A percentile compares a stretch with the other conserved stretches of the same genome.
Evolutionary conservation across 2,329 filamentous ascomycete genomes (phyloP).

Genomic region (Nothopassalora personata): DNA sequence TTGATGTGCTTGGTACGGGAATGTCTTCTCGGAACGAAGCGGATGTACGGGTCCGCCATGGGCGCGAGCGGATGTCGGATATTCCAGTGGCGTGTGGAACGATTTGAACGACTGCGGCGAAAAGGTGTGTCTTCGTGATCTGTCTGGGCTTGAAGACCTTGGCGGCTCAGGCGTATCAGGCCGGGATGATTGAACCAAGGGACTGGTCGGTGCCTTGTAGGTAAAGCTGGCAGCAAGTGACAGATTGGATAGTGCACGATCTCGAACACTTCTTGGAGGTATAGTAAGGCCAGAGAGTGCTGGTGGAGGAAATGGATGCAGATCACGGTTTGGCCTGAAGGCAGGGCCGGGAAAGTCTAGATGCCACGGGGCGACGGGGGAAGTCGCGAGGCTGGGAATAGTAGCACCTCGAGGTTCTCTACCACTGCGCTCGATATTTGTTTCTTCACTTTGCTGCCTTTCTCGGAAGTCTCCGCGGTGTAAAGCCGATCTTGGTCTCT

Average conservation of each 20-base stretch:
- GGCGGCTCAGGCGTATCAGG: conserved; percentile 31
- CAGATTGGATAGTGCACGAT: conserved; percentile 48
- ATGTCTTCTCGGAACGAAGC: conserved; percentile 54
- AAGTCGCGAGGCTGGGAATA: conserved; percentile 39
- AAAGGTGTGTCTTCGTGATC: conserved; percentile 64
- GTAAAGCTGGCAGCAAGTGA: conserved; percentile 74
- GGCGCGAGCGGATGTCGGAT: conserved; percentile 26
- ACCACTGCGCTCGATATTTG: conserved; percentile 17
- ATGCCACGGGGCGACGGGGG: conserved; percentile 56
- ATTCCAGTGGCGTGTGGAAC: conserved; percentile 40
- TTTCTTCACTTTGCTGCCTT: conserved; percentile 29
- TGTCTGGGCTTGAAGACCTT: conserved; percentile 41
- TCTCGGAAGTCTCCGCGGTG: conserved; percentile 59
- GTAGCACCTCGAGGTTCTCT: conserved; percentile 12
- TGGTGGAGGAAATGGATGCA: conserved; percentile 9
- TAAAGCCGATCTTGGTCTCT: conserved; percentile 71
- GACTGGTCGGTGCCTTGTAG: conserved; percentile 84
- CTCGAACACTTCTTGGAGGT: conserved; percentile 39
- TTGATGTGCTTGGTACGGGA: conserved; percentile 72
- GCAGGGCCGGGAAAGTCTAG: conserved; percentile 37
- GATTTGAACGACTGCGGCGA: conserved; percentile 56
- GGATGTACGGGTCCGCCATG: conserved; percentile 33
- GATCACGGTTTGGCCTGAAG: conserved; percentile 29
- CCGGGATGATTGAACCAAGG: conserved; percentile 62
- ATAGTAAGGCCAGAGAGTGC: conserved; percentile 15